Evolutionary conservation across 805 yeast genomes (phyloP), one percentile per base, ranked within the genome.

Genomic region (Kurtzmaniella cleridarum): DNA sequence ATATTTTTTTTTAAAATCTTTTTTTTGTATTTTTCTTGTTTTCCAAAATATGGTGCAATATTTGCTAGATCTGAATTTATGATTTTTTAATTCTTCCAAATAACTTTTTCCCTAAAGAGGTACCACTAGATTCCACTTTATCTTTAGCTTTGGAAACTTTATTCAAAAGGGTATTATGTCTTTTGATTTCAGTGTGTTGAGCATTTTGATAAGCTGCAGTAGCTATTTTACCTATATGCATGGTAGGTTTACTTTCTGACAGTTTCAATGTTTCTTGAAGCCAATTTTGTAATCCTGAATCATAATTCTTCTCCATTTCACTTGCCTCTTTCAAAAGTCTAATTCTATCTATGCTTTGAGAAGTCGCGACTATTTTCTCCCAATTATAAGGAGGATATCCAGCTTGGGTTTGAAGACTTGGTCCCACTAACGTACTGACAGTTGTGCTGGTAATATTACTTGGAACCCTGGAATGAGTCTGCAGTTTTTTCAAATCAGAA

Each of bases 131-230:
- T 59, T 74, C 70, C 36, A 67, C 71, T 49, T 65, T 70, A 47
- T 66, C 74, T 48, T 71, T 72, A 5, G 77, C 78, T 41, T 71
- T 72, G 15, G 72, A 71, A 14, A 65, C 73, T 45, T 55, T 62
- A 38, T 67, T 66, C 44, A 78, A 67, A 5, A 75, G 66, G 18
- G 75, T 71, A 39, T 65, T 66, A 40, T 68, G 70, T 50, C 81
- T 61, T 44, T 76, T 72, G 40, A 72, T 62, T 38, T 78, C 78
- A 45, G 66, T 72, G 48, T 76, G 76, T 5, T 76, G 67, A 1
- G 85, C 84, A 49, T 80, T 79, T 29, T 76, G 79, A 54, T 80
- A 81, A 1, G 87, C 88, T 39, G 73, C 77, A 24, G 74, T 64
- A 2, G 83, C 89, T 44, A 79, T 73, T 14, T 67, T 68, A 0